Conservation (phyloP, 306 rosid species). For the Sicyos baderoa region DNA sequence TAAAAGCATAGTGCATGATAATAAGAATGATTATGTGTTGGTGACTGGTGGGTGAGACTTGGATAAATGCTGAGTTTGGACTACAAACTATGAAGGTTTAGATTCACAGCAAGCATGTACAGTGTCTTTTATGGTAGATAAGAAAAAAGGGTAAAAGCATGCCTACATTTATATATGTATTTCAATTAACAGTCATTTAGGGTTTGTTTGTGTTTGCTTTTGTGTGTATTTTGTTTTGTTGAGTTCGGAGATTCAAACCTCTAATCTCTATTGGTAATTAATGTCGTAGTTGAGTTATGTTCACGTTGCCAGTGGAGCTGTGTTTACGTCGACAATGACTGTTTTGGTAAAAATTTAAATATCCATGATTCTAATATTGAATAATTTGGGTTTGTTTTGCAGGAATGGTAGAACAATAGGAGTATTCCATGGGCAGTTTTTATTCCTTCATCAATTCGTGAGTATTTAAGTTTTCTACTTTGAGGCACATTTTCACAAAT, state of each 20-base stretch:
- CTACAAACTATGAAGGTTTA: background rate
- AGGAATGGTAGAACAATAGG: slow-evolving; percentile 3
- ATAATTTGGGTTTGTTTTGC: background rate
- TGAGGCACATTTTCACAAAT: background rate
- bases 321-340: no score
- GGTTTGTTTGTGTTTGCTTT: no score
- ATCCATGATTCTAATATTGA: background rate
- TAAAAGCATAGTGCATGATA: background rate
- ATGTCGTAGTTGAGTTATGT: no score
- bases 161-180: background rate
- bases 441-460: slow-evolving; percentile 5
- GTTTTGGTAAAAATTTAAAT: background rate
- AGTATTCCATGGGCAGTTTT: background rate
- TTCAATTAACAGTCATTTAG: no score
- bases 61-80: background rate
- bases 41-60: background rate
- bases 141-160: background rate
- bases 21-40: background rate
- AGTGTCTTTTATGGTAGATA: background rate
- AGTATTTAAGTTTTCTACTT: background rate
- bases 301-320: no score
- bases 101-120: background rate
- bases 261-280: no score
- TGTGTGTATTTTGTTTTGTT: no score
- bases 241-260: no score